These are phyloP conservation scores for Heteromeles arbutifolia DNA, from an alignment of 306 rosid species.

Conservation along the genomic window DNA sequence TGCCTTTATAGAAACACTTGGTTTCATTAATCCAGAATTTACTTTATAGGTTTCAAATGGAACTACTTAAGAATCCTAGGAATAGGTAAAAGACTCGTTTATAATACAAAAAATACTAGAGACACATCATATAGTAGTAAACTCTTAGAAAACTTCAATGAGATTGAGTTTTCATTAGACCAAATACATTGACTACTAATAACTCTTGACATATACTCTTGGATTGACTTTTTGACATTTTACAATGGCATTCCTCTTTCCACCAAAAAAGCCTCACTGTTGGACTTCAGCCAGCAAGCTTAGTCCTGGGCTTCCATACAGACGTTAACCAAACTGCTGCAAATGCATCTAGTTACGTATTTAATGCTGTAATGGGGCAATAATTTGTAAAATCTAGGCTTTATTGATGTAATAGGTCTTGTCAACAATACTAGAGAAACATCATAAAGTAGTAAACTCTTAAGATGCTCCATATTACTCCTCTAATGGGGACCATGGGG, in stretches of 20 bases:
- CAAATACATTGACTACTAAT: background rate
- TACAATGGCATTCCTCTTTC: background rate
- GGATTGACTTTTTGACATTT: background rate
- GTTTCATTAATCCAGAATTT: background rate
- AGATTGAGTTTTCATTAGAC: background rate
- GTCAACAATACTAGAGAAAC: background rate
- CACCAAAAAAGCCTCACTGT: background rate
- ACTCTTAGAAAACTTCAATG: background rate
- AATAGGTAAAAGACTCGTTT: background rate
- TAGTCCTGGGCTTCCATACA: background rate
- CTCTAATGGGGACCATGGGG: background rate
- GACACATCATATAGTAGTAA: background rate
- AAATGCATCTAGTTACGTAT: background rate
- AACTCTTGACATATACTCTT: background rate
- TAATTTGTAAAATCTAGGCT: too few relatives aligned
- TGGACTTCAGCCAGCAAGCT: background rate
- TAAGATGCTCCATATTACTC: background rate
- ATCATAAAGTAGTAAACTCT: background rate
- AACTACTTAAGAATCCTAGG: background rate
- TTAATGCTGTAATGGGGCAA: too few relatives aligned
- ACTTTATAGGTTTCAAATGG: background rate
- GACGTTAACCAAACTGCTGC: background rate
- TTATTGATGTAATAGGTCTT: too few relatives aligned
- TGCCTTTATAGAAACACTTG: background rate
- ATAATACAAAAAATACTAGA: background rate